Evolutionary conservation across 2,329 filamentous ascomycete species (phyloP).

Genomic region (Epichloe scottii): DNA sequence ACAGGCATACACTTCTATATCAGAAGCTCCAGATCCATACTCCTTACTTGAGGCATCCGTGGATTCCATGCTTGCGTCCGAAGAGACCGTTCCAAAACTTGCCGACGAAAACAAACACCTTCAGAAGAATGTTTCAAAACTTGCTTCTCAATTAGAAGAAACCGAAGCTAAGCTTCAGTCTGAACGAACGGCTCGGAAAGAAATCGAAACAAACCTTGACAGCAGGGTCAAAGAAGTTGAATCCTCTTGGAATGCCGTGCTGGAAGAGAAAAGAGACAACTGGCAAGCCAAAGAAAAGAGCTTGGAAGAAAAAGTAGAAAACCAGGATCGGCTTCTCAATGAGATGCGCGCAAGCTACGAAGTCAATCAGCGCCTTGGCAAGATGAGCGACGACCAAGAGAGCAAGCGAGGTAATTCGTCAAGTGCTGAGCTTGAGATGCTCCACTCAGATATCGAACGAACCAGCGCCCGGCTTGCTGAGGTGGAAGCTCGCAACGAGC

Average conservation of each 20-base stretch:
- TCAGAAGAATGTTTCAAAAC: conserved; percentile 61
- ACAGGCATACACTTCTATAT: conserved; percentile 82
- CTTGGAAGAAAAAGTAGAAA: conserved; percentile 86
- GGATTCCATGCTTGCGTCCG: conserved; percentile 80
- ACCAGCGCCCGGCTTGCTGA: conserved; percentile 80
- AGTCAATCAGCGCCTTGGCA: conserved; percentile 79
- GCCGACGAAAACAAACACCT: conserved; percentile 79
- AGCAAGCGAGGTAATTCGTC: conserved; percentile 55
- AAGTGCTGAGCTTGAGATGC: conserved; percentile 85
- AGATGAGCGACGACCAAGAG: conserved; percentile 49
- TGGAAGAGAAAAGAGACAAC: conserved; percentile 90
- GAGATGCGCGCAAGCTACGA: conserved; percentile 97
- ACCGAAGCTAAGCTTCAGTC: conserved; percentile 68
- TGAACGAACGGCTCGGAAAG: conserved; percentile 60
- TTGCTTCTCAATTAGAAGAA: conserved; percentile 73
- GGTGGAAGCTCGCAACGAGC: conserved; percentile 87
- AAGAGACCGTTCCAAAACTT: conserved; percentile 83
- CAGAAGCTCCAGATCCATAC: conserved; percentile 93
- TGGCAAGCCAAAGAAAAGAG: conserved; percentile 90
- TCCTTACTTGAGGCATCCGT: conserved; percentile 92
- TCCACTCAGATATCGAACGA: conserved; percentile 80
- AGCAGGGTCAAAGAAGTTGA: conserved; percentile 79
- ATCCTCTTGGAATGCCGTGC: conserved; percentile 74
- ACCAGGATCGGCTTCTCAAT: conserved; percentile 79
- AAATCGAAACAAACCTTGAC: conserved; percentile 67